These are phyloP conservation scores for Fusarium buxicola DNA, from an alignment of 2,329 filamentous ascomycete species.

Conservation along the genomic window DNA sequence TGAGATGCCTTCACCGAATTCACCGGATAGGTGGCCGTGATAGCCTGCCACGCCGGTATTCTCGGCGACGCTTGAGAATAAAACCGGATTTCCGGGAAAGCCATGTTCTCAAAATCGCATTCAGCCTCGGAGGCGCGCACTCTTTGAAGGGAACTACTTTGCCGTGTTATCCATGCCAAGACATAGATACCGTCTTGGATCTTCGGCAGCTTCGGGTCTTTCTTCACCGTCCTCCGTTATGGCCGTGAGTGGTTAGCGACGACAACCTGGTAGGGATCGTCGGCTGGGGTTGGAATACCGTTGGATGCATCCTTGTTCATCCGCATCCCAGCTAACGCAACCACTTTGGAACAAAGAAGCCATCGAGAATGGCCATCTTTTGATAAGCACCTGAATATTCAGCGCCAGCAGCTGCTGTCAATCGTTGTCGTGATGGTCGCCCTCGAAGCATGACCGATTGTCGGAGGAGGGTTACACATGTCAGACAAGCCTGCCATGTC, in stretches of 20 bases:
- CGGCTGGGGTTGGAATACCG: conserved; percentile 10
- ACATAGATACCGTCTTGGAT: background rate
- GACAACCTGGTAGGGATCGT: conserved; percentile 9
- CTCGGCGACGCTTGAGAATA: background rate
- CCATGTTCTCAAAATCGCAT: background rate
- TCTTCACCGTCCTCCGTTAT: conserved; percentile 1
- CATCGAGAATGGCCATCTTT: background rate
- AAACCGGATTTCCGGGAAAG: conserved; percentile 1
- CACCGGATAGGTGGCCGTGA: background rate
- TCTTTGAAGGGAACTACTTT: background rate
- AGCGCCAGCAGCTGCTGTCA: no score
- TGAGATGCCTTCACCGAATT: background rate
- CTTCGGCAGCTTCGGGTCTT: conserved; percentile 24
- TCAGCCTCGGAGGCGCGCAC: background rate
- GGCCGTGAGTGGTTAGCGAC: background rate
- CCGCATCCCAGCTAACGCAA: conserved; percentile 12
- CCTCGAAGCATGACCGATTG: no score
- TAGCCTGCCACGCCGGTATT: background rate
- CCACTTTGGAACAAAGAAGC: conserved; percentile 3
- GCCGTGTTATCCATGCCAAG: conserved; percentile 24
- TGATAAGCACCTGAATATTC: background rate
- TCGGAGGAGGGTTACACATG: no score
- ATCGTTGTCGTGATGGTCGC: no score
- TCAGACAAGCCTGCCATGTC: no score
- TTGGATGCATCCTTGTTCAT: conserved; percentile 6